These are phyloP conservation scores for Magnolia changhungtana DNA, from an alignment of 164 flowering plant species.

Conservation along the genomic window DNA sequence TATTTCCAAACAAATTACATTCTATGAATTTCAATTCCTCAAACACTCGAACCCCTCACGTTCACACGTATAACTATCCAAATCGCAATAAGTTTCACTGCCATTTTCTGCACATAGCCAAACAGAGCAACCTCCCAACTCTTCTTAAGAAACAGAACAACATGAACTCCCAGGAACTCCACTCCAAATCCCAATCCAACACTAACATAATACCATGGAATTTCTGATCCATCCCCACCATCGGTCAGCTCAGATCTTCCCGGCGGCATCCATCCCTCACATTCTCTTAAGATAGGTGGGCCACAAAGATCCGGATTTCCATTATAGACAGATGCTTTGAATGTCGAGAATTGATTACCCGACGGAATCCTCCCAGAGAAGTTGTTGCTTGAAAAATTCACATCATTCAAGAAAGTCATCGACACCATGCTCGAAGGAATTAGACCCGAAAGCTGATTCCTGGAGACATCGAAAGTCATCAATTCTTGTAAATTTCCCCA, in stretches of 20 bases:
- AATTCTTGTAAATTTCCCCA: background rate
- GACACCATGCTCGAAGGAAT: background rate
- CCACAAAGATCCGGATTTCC: constrained; percentile 5
- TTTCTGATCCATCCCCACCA: background rate
- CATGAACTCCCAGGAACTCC: background rate
- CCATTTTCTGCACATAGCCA: background rate
- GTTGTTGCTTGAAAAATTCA: background rate
- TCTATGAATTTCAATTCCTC: background rate
- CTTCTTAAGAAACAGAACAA: background rate
- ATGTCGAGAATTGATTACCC: background rate
- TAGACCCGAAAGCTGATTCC: background rate
- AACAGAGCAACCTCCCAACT: background rate
- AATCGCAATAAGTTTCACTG: background rate
- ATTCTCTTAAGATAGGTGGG: background rate
- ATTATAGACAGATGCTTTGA: background rate
- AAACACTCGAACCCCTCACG: too few species aligned
- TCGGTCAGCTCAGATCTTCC: too few species aligned
- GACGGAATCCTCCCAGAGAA: constrained; percentile 1
- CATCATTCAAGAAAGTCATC: background rate
- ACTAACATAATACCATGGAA: constrained; percentile 5
- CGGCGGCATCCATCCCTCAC: background rate
- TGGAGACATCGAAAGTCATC: background rate
- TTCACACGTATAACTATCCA: background rate
- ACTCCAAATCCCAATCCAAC: background rate
- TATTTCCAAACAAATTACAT: too few species aligned